Evolutionary conservation across 192 early-diverging fungal species (phyloP).

Genomic region (Globomyces pollinis-pini): DNA sequence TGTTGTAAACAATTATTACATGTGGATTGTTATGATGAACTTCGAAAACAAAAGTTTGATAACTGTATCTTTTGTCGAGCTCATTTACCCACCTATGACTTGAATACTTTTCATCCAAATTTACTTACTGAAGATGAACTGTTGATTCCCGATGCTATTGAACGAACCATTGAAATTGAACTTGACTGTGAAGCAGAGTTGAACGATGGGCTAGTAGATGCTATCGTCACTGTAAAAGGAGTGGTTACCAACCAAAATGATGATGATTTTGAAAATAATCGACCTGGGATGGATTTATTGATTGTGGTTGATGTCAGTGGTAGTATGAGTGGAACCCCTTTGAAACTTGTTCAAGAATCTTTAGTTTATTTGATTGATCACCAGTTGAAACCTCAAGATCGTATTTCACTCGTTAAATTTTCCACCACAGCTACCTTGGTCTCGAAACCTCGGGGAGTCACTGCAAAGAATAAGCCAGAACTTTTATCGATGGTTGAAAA

Average conservation of each 20-base stretch:
- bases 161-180: background rate
- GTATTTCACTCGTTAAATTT: background rate
- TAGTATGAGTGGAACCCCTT: background rate
- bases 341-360: background rate
- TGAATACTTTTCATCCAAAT: background rate
- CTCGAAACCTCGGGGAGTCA: background rate
- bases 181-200: no score
- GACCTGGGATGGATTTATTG: background rate
- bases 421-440: background rate
- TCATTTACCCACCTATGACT: no score
- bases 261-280: background rate
- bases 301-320: background rate
- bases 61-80: background rate
- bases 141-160: background rate
- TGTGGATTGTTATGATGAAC: background rate
- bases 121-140: background rate
- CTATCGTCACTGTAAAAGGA: background rate
- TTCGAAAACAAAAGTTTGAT: background rate
- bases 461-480: background rate
- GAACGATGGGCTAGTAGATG: background rate
- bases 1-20: background rate
- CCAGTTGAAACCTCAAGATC: background rate
- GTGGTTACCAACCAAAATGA: background rate
- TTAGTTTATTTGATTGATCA: background rate
- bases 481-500: background rate